Base-by-base conservation (phyloP, 257 asterid genomes). In the Cruciata laevipes region DNA sequence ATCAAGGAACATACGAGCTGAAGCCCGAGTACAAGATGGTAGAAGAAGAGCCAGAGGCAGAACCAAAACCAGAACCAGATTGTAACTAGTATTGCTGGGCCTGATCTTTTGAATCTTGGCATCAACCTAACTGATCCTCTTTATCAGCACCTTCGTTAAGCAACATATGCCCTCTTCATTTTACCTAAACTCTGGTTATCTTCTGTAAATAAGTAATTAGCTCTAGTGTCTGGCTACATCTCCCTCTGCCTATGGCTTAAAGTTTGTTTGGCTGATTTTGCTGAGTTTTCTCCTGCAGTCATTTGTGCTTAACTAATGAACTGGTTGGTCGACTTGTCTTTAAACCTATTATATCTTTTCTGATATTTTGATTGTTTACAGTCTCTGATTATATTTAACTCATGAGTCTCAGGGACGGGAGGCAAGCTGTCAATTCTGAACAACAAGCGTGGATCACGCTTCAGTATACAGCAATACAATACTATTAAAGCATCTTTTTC, bases 1-100 rank as follows among this genome's bases (percentile, higher is more conserved):
- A 87, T 78, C 98, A 91, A 77, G 98, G 98, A 71, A 77, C 96
- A 0, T 91, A 91, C 27, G 95, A 91, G 81, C 89, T 91, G 69
- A 91, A 91, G 83, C 90, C 92, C 1, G 98, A 89, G 77, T 91
- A 91, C 76, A 83, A 84, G 73, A 87, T 79, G 80, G 70, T 90
- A 61, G 87, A 81, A 63, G 85, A 80, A 65, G 74, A 65, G 44
- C 44, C 44, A 7, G 44, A 38, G 44, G 18, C 51, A 42, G 18
- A 42, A 3, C 51, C 51, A 42, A 37, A 37, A 37, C 59, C 83
- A 30, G 79, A 75, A 30, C 60, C 85, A 35, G 79, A 75, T 61
- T 52, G 77, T 37, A 23, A 61, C 32, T 76, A 76, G 76, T 20
- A 62, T 57, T 57, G 64, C 35, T 27, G 2, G 51, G 21, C 0